Base-by-base conservation (phyloP, 2,329 filamentous ascomycete species). In the Trichoderma afroharzianum region DNA sequence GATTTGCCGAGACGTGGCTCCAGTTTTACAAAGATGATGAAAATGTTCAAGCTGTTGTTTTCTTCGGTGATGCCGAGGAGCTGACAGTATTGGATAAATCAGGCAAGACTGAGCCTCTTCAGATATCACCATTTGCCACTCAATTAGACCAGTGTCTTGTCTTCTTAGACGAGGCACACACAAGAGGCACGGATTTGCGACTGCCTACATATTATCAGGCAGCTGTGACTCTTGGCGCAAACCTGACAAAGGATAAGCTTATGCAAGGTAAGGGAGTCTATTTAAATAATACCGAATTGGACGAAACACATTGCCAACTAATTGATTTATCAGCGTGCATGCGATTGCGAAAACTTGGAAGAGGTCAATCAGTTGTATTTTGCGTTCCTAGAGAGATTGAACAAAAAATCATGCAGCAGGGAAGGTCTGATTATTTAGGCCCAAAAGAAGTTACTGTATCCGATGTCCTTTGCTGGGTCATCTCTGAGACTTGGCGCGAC, bases 111-210 rank as follows among this genome's bases (percentile, higher is more conserved):
- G 76, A 0, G 73, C 83, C 0, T 0, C 81, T 94, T 0, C 83
- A 85, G 3, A 85, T 82, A 0, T 94, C 92, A 0, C 84, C 90
- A 0, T 93, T 87, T 75, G 79, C 81, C 0, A 81, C 83, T 0
- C 84, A 89, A 8, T 79, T 91, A 0, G 87, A 88, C 7, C 74
- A 74, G 0, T 94, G 91, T 72, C 76, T 92, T 0, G 83, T 93
- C 0, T 94, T 90, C 71, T 81, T 94, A 0, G 91, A 94, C 70
- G 88, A 94, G 72, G 86, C 87, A 0, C 91, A 94, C 72, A 92
- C 91, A 0, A 80, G 92, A 68, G 92, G 92, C 0, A 92, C 86
- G 0, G 91, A 94, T 73, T 76, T 94, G 2, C 86, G 85, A 26
- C 78, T 93, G 1, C 91, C 90, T 0, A 59, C 70, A 0, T 3